A percentile compares a stretch with the other conserved stretches of the same genome.
phyloP scores from a whole-genome alignment of 352 stramenopile species.

The Pythium dissotocum region DNA sequence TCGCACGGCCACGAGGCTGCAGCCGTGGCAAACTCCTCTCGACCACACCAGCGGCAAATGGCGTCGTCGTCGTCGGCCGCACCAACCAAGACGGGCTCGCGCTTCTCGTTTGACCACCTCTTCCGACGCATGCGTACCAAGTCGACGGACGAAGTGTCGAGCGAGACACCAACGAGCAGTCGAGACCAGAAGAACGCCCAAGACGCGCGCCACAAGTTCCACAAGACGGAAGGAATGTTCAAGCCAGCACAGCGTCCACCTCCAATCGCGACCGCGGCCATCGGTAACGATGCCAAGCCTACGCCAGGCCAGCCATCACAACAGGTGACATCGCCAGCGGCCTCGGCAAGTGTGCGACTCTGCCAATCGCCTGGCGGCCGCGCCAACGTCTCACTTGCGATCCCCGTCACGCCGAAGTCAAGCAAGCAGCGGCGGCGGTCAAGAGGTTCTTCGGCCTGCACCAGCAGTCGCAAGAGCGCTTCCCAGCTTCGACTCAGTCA shows the following conservation, averaged over 20 bases:
- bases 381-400: conserved; percentile 42
- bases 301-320: not conserved
- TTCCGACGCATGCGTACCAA: conserved; percentile 27
- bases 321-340: not conserved
- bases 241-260: conserved; percentile 30
- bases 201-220: conserved; percentile 19
- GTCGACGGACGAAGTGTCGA: conserved; percentile 9
- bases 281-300: no score
- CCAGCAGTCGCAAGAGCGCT: not conserved
- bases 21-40: not conserved
- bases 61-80: conserved; percentile 2
- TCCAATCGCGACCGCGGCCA: conserved; percentile 20
- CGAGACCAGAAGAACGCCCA: not conserved
- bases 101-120: conserved; percentile 30
- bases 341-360: conserved; percentile 22
- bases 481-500: not conserved
- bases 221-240: conserved; percentile 16
- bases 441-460: not conserved
- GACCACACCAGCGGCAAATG: not conserved
- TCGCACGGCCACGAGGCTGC: not conserved
- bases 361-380: conserved; percentile 40
- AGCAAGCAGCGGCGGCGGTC: conserved; percentile 6
- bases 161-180: not conserved
- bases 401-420: conserved; percentile 34
- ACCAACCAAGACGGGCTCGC: not conserved